A percentile compares a stretch with the other conserved stretches of the same genome.
Evolutionary conservation across 371 early-diverging fungal species (phyloP).

Genomic region (Mortierella sp.): DNA sequence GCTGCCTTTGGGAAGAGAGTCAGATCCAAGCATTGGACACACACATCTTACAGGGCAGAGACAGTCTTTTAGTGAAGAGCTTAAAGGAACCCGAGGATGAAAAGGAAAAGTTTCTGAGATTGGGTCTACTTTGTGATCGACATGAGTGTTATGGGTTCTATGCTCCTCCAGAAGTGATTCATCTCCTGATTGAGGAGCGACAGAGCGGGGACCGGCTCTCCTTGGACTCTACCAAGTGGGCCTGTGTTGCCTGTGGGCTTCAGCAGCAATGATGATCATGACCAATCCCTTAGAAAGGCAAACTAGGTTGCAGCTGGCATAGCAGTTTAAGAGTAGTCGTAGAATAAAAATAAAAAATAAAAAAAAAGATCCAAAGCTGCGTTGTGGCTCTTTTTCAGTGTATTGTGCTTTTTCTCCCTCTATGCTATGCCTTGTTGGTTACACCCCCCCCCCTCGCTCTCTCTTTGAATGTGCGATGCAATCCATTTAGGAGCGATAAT

Average conservation of each 20-base stretch:
- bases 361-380: not conserved
- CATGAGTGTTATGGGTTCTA: conserved; percentile 26
- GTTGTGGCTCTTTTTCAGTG: not conserved
- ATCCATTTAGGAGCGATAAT: conserved; percentile 77
- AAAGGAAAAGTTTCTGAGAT: conserved; percentile 8
- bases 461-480: too few relatives aligned
- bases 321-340: not conserved
- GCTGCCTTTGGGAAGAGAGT: conserved; percentile 16
- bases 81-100: not conserved
- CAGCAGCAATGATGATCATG: not conserved
- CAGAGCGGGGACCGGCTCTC: too few relatives aligned
- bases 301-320: not conserved
- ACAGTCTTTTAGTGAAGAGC: too few relatives aligned
- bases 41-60: not conserved
- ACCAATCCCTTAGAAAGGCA: too few relatives aligned
- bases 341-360: not conserved
- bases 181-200: too few relatives aligned
- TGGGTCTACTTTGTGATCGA: conserved; percentile 22
- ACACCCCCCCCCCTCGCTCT: not conserved
- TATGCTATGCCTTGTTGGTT: not conserved
- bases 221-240: conserved; percentile 6
- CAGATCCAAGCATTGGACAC: not conserved
- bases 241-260: conserved; percentile 26
- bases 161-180: conserved; percentile 16
- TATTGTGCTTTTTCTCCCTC: not conserved